Percentiles rank a stretch among this genome's conserved stretches.
phyloP scores from a whole-genome alignment of 192 early-diverging fungal genomes.

The Coemansia sp. region DNA sequence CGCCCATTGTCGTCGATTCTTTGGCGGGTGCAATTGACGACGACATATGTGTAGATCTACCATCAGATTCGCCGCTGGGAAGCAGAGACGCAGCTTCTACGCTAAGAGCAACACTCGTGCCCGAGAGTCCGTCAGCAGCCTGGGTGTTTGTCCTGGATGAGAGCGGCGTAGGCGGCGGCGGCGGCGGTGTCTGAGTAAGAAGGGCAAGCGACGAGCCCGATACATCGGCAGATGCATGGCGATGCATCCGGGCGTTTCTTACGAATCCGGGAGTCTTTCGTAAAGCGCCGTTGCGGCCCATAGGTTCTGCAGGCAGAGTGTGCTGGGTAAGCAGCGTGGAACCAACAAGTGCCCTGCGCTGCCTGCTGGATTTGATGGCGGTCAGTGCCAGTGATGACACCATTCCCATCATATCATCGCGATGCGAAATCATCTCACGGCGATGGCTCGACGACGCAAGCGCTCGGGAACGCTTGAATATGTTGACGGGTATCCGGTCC shows the following conservation, averaged over 20 bases:
- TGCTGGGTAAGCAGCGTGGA: slow-evolving; percentile 51
- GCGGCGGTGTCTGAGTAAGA: slow-evolving; percentile 11
- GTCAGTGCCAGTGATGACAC: slow-evolving; percentile 48
- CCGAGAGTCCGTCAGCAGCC: background rate
- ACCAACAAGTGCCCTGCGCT: slow-evolving; percentile 42
- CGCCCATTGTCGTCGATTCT: slow-evolving; percentile 4
- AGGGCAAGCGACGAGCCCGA: background rate
- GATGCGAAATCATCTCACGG: slow-evolving; percentile 10
- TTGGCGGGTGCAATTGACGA: background rate
- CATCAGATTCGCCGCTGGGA: background rate
- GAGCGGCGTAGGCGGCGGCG: slow-evolving; percentile 25
- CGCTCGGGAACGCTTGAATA: slow-evolving; percentile 52
- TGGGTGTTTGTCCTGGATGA: background rate
- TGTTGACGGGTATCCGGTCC: slow-evolving; percentile 55
- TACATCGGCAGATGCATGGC: background rate
- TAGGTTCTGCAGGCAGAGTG: slow-evolving; percentile 35
- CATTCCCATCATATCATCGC: slow-evolving; percentile 21
- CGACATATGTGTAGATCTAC: background rate
- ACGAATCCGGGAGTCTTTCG: background rate
- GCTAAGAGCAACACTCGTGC: background rate
- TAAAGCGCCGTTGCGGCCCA: slow-evolving; percentile 12
- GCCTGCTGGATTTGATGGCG: slow-evolving; percentile 50
- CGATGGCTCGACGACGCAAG: slow-evolving; percentile 33
- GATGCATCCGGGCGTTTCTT: slow-evolving; percentile 5
- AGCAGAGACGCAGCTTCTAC: background rate